Base-by-base conservation (phyloP, 352 stramenopile genomes). In the Globisporangium orthogonon region DNA sequence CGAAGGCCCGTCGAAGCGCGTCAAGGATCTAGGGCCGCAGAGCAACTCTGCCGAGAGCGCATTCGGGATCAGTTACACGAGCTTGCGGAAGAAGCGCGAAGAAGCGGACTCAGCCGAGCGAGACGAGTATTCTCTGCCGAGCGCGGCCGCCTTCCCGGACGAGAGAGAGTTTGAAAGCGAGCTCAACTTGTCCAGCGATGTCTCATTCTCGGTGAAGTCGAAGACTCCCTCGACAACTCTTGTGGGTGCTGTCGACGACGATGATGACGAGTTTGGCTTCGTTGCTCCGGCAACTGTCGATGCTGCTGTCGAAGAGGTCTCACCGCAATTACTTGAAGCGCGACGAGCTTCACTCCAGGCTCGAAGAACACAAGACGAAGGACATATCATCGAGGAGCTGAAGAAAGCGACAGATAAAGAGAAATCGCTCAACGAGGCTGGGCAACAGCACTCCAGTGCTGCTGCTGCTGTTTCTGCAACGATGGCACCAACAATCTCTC, bases 61-160 rank as follows among this genome's bases (percentile, higher is more conserved):
- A 18, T 90, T 90, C 56, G 80, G 77, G 0, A 90, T 90, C 58
- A 67, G 67, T 3, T 90, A 90, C 51, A 72, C 82, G 41, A 87
- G 62, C 49, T 14, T 79, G 45, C 57, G 63, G 14, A 86, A 73
- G 58, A 73, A 70, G 18, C 15, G 28, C 29, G 49, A 54, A 28
- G 31, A 15, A 37, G 39, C 52, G 7, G 63, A 62, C 18, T 17
- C 41, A 9, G 39, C 1, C 18, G 49, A 44, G 4, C 46, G 37
- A 2, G 55, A 71, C 15, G 43, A 53, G 17, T 83, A 80, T 40
- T 66, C 67, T 0, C 37, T 89, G 3, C 33, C 65, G 10, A 78
- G 54, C 17, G 66, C 60, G 2, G 63, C 71, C 23, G 56, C 63
- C 6, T 87, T 89, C 29, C 71, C 74, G 7, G 74, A 81, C 18